Conservation (phyloP, 2,329 filamentous ascomycete species). For the Pseudogymnoascus sp. region DNA sequence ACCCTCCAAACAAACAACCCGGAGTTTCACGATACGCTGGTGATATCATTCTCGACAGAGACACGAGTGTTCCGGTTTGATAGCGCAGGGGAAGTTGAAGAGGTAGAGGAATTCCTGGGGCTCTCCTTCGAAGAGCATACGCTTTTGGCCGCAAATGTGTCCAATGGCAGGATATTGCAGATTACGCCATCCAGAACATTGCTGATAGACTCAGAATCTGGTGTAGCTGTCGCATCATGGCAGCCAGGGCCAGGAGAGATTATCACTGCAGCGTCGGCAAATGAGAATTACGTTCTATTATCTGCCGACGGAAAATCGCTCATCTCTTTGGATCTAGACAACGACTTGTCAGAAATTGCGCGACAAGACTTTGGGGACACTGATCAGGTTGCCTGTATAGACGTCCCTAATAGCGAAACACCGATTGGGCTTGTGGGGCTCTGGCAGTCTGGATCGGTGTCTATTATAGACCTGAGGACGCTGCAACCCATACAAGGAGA, state of each 20-base stretch:
- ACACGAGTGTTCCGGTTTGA: conserved; percentile 79
- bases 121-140: conserved; percentile 66
- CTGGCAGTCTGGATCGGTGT: conserved; percentile 76
- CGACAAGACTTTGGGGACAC: conserved; percentile 56
- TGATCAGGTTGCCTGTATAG: conserved; percentile 80
- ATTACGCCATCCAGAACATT: conserved; percentile 61
- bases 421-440: conserved; percentile 72
- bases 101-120: conserved; percentile 70
- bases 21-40: conserved; percentile 58
- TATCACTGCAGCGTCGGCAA: conserved; percentile 76
- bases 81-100: conserved; percentile 71
- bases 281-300: conserved; percentile 62
- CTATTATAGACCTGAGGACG: conserved; percentile 62
- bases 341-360: conserved; percentile 51
- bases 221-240: conserved; percentile 55
- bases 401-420: conserved; percentile 58
- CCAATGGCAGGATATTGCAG: conserved; percentile 62
- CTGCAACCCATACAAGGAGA: conserved; percentile 62
- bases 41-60: conserved; percentile 76
- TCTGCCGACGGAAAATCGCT: conserved; percentile 70
- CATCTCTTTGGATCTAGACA: conserved; percentile 58
- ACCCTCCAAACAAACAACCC: conserved; percentile 49
- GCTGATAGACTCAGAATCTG: conserved; percentile 55
- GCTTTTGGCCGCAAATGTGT: conserved; percentile 61
- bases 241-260: conserved; percentile 40